Percentiles rank a stretch among this genome's conserved stretches.
Evolutionary conservation across 1,284 basidiomycete genomes (phyloP).

Genomic region (Lentinula novae-zelandiae): DNA sequence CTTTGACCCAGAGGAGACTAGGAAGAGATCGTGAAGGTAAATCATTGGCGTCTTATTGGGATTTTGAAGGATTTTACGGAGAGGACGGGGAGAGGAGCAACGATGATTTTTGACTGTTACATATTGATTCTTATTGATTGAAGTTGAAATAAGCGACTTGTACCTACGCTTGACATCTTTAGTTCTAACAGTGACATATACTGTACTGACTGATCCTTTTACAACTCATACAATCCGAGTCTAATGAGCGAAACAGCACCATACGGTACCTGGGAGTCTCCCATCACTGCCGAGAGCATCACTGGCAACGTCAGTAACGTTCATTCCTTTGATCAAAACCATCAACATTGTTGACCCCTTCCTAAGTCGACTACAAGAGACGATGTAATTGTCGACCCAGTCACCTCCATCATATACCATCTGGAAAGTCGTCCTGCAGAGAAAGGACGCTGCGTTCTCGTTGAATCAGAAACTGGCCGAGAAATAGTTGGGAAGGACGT

Average conservation of each 20-base stretch:
- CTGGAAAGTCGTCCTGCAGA: conserved; percentile 62
- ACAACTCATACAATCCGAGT: not conserved
- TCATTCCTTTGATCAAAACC: not conserved
- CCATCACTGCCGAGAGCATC: conserved; percentile 51
- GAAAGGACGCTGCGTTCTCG: conserved; percentile 52
- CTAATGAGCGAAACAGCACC: conserved; percentile 30
- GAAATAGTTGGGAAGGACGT: conserved; percentile 41
- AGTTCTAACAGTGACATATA: not conserved
- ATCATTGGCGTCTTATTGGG: conserved; percentile 6
- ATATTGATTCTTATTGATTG: no score
- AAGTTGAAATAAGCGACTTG: not conserved
- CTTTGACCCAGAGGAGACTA: conserved; percentile 31
- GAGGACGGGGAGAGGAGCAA: not conserved
- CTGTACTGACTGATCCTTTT: not conserved
- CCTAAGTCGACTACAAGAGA: conserved; percentile 13
- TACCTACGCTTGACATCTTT: not conserved
- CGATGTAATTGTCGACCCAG: conserved; percentile 53
- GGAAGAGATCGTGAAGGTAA: conserved; percentile 5
- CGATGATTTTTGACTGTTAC: no score
- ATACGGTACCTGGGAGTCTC: conserved; percentile 60
- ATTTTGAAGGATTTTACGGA: conserved; percentile 4
- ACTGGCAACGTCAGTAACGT: conserved; percentile 44
- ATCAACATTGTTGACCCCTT: conserved; percentile 23
- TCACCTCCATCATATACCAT: conserved; percentile 52
- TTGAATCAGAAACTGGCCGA: conserved; percentile 40